Percentiles rank a stretch among this genome's conserved stretches.
These are phyloP conservation scores for Nepenthes alata DNA, from an alignment of 179 eudicot genomes.

Conservation along the genomic window DNA sequence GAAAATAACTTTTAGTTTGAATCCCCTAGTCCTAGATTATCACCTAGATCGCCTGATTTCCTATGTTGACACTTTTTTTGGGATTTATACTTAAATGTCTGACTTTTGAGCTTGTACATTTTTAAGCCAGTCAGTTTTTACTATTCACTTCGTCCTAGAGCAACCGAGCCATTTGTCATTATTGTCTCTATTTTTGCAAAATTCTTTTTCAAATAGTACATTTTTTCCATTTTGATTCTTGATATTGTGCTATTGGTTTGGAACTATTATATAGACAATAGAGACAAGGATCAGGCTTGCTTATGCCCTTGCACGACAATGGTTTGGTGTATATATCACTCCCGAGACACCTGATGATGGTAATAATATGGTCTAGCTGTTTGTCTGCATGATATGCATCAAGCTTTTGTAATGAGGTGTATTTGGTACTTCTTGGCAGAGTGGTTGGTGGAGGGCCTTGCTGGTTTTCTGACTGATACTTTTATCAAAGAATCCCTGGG, in stretches of 20 bases:
- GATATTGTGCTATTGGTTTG: conserved; percentile 3
- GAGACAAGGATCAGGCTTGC: conserved; percentile 86
- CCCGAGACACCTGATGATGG: conserved; percentile 92
- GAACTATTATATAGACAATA: conserved; percentile 44
- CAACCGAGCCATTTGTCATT: neutral
- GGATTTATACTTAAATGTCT: neutral
- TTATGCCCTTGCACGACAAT: conserved; percentile 87
- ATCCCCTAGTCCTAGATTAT: too few relatives aligned
- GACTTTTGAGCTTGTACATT: neutral
- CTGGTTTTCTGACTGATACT: conserved; percentile 80
- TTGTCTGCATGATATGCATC: conserved; percentile 6
- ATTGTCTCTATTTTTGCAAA: neutral
- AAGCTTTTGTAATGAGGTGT: neutral
- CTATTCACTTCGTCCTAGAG: neutral
- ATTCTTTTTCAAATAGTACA: neutral
- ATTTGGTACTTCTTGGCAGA: conserved; percentile 34
- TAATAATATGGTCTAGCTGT: conserved; percentile 15
- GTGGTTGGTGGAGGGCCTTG: conserved; percentile 96
- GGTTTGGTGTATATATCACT: conserved; percentile 96
- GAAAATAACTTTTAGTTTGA: too few relatives aligned
- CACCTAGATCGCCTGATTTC: too few relatives aligned
- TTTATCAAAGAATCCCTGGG: conserved; percentile 75
- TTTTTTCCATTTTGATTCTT: neutral
- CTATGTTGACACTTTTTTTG: too few relatives aligned
- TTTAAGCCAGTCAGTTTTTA: neutral